Conservation (phyloP, 371 early-diverging fungal genomes). For the Parasitella parasitica region DNA sequence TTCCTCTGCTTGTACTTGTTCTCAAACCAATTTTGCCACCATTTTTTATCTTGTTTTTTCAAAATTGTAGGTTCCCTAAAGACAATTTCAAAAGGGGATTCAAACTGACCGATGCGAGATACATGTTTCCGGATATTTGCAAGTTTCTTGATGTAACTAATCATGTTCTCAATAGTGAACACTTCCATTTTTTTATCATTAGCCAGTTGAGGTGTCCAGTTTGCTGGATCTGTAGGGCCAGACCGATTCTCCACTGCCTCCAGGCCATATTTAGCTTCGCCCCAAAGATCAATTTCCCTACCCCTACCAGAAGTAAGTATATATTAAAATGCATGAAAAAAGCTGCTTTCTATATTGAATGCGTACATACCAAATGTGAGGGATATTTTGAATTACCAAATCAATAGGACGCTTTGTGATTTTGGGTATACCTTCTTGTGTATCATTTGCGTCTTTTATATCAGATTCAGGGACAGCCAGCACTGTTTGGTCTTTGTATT, state of each 20-base stretch:
- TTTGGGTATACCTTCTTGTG: conserved; percentile 1
- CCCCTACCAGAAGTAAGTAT: conserved; percentile 29
- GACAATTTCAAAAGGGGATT: conserved; percentile 30
- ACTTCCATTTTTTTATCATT: conserved; percentile 41
- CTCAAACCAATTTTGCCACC: background rate
- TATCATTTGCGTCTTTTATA: background rate
- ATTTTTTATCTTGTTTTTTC: background rate
- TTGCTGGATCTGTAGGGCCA: conserved; percentile 27
- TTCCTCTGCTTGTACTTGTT: conserved; percentile 31
- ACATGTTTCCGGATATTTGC: conserved; percentile 44
- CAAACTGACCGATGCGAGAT: conserved; percentile 46
- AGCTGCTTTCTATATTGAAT: no score
- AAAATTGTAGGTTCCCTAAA: conserved; percentile 10
- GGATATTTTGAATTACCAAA: conserved; percentile 47
- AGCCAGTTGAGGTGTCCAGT: conserved; percentile 38
- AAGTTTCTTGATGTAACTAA: conserved; percentile 43
- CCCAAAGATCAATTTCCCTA: conserved; percentile 44
- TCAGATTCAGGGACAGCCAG: conserved; percentile 12
- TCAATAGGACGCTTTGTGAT: conserved; percentile 38
- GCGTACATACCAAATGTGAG: conserved; percentile 42
- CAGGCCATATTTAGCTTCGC: conserved; percentile 30
- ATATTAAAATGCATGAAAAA: no score
- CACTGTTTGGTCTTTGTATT: conserved; percentile 15
- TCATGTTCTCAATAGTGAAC: conserved; percentile 30
- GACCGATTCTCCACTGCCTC: conserved; percentile 26